Conservation (phyloP, 257 asterid species). For the Scutellaria baicalensis region DNA sequence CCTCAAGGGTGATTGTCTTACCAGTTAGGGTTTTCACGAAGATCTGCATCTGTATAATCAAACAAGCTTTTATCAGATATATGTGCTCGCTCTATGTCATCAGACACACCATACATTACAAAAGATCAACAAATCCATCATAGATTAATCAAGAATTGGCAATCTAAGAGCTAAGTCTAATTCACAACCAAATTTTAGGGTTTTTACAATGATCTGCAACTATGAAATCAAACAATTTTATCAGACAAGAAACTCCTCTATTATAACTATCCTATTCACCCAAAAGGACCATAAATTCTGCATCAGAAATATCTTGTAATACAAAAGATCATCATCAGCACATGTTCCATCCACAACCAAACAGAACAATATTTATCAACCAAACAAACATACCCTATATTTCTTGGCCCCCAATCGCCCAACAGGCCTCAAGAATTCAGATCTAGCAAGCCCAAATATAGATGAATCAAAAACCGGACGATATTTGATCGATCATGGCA, state of each 20-base stretch:
- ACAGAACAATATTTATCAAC: neutral
- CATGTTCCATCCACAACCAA: too few relatives aligned
- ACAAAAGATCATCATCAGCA: too few relatives aligned
- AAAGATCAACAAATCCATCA: neutral
- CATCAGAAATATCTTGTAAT: too few relatives aligned
- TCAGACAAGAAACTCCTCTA: neutral
- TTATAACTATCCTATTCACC: neutral
- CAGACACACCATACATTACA: neutral
- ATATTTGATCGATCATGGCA: neutral
- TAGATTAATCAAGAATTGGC: too few relatives aligned
- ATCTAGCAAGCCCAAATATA: neutral
- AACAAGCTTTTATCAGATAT: neutral
- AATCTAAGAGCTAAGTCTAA: neutral
- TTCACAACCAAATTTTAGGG: neutral
- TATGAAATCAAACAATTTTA: neutral
- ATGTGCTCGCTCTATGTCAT: neutral
- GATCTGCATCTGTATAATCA: slow-evolving; percentile 14
- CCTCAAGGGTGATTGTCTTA: slow-evolving; percentile 35
- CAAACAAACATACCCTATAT: neutral
- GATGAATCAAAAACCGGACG: neutral
- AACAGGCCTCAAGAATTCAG: neutral
- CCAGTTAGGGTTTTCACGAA: slow-evolving; percentile 33
- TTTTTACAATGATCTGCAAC: slow-evolving; percentile 28
- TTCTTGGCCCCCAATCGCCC: neutral
- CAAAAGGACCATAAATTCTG: too few relatives aligned